Evolutionary conservation across 2,329 filamentous ascomycete genomes (phyloP).

Genomic region (Arthroderma uncinatum): DNA sequence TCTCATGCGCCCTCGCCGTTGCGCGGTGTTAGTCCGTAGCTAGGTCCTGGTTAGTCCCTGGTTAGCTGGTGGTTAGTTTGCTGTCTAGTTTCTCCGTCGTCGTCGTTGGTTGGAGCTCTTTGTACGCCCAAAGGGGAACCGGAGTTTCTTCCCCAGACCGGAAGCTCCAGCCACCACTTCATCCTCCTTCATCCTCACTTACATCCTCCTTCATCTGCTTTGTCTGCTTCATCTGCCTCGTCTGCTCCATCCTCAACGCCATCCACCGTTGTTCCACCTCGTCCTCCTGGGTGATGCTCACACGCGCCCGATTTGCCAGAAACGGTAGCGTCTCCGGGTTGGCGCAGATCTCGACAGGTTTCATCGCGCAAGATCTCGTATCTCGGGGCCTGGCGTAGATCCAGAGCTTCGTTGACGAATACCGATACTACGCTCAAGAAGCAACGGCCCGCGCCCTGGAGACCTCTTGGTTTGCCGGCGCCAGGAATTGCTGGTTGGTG

Average conservation of each 20-base stretch:
- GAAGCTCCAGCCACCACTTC: conserved; percentile 1
- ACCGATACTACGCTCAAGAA: background rate
- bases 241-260: background rate
- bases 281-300: no score
- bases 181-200: background rate
- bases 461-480: background rate
- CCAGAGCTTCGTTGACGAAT: background rate
- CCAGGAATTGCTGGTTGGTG: background rate
- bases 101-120: background rate
- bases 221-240: background rate
- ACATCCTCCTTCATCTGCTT: background rate
- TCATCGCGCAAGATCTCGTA: background rate
- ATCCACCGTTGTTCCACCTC: background rate
- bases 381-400: background rate
- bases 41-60: no score
- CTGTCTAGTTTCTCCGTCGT: no score
- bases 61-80: no score
- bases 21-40: no score
- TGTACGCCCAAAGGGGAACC: background rate
- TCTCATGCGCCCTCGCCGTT: background rate
- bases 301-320: background rate
- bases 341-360: background rate
- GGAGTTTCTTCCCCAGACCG: background rate
- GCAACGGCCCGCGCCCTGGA: background rate
- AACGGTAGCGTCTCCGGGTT: background rate